Conservation (phyloP, 1,139 yeast species). For the Magnusiomyces magnusii region DNA sequence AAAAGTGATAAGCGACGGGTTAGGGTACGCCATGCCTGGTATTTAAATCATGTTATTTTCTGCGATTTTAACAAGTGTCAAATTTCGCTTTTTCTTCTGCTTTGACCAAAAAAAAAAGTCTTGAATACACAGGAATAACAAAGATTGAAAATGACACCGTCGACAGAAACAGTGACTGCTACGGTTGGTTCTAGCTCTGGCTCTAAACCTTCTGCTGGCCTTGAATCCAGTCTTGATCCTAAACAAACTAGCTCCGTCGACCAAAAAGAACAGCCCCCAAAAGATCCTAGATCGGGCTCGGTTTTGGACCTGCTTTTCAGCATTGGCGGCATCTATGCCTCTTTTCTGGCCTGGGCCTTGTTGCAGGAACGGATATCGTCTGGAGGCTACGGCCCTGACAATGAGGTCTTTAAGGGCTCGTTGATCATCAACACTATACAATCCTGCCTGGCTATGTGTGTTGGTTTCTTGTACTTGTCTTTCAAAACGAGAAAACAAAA, state of each 20-base stretch:
- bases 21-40: too few species aligned
- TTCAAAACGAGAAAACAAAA: constrained; percentile 29
- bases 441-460: constrained; percentile 58
- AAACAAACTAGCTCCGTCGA: neutral
- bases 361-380: constrained; percentile 84
- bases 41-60: too few species aligned
- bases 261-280: neutral
- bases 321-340: constrained; percentile 48
- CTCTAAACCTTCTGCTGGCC: too few species aligned
- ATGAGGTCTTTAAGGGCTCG: constrained; percentile 62
- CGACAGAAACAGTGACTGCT: too few species aligned
- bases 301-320: neutral
- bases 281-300: neutral
- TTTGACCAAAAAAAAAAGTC: too few species aligned
- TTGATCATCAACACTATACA: constrained; percentile 67
- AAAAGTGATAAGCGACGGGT: neutral
- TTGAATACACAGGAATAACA: too few species aligned
- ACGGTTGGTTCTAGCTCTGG: too few species aligned
- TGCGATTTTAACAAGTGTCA: too few species aligned
- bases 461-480: constrained; percentile 56
- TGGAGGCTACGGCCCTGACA: constrained; percentile 59
- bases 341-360: constrained; percentile 86
- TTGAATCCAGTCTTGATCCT: too few species aligned
- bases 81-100: too few species aligned
- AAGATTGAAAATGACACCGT: too few species aligned